A percentile compares a stretch with the other conserved stretches of the same genome.
Conservation (phyloP, 495 filamentous ascomycete genomes). For the Penicillium lividum region DNA sequence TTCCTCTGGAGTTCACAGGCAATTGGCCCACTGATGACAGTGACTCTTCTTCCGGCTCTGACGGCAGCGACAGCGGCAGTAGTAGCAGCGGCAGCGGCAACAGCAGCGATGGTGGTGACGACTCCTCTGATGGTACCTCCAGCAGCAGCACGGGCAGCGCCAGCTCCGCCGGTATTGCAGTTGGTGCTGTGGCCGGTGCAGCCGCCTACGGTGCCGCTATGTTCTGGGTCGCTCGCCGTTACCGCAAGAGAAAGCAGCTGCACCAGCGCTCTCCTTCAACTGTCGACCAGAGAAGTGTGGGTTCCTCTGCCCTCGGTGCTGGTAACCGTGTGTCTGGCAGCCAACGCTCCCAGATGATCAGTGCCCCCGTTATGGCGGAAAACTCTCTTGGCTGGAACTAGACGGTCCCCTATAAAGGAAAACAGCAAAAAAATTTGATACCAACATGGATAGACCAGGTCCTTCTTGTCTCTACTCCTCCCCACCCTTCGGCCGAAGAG, state of each 20-base stretch:
- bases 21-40: slow-evolving; percentile 38
- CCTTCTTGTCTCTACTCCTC: slow-evolving; percentile 12
- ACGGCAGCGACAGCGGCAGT: slow-evolving; percentile 15
- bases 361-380: slow-evolving; percentile 89
- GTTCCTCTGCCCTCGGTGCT: slow-evolving; percentile 32
- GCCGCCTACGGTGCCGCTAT: slow-evolving; percentile 97
- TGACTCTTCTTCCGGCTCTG: slow-evolving; percentile 20
- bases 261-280: slow-evolving; percentile 71
- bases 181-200: slow-evolving; percentile 75
- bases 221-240: slow-evolving; percentile 92
- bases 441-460: slow-evolving; percentile 19
- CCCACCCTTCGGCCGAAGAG: slow-evolving; percentile 10
- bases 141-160: slow-evolving; percentile 56
- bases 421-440: slow-evolving; percentile 8
- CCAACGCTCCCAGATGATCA: slow-evolving; percentile 72
- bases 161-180: slow-evolving; percentile 81
- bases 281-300: slow-evolving; percentile 52
- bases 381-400: slow-evolving; percentile 99
- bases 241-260: slow-evolving; percentile 80
- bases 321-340: slow-evolving; percentile 55
- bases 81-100: slow-evolving; percentile 22
- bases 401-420: slow-evolving; percentile 26
- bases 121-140: slow-evolving; percentile 46
- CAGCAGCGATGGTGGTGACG: slow-evolving; percentile 15
- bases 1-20: slow-evolving; percentile 70